Base-by-base conservation (phyloP, 768 basidiomycete species). In the Rhodotorula sphaerocarpa region DNA sequence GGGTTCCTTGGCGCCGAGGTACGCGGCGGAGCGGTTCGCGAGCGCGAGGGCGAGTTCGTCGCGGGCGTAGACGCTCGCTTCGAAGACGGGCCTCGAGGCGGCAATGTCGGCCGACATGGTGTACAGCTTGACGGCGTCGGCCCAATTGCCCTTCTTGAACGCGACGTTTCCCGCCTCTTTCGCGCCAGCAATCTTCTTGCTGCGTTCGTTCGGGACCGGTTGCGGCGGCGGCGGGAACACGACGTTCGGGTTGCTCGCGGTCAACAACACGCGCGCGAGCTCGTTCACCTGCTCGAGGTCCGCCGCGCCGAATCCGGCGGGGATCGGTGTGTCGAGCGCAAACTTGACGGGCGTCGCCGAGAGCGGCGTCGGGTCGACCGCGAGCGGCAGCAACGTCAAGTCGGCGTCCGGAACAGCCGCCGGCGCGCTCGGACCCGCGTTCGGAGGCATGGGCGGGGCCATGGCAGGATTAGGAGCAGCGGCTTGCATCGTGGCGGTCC, bases 91-190 rank as follows among this genome's bases (percentile, higher is more conserved):
- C 30, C 93, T 82, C 66, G 87, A 84, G 1, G 83, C 76, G 1
- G 90, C 90, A 42, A 90, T 79, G 65, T 80, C 80, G 15, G 86
- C 84, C 41, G 90, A 88, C 62, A 83, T 80, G 25, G 83, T 84
- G 76, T 97, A 97, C 42, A 84, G 81, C 64, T 81, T 77, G 65
- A 92, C 83, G 4, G 93, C 90, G 54, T 83, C 80, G 16, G 75
- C 78, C 72, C 83, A 82, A 51, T 86, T 79, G n/a, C 81, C 80
- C 48, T 78, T 70, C 76, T 93, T 93, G 80, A 88, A 97, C 79
- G 88, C 72, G 72, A 90, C 90, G 75, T 99, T 99, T 63, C 95
- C 95, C 66, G 93, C 88, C 51, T 97, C 93, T 74, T 96, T 96
- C 7, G 86, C 84, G 50, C 80, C 78, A 20, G 82, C 85, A 59